Conservation (phyloP, 75 land plant species). For the Azolla pinnata region DNA sequence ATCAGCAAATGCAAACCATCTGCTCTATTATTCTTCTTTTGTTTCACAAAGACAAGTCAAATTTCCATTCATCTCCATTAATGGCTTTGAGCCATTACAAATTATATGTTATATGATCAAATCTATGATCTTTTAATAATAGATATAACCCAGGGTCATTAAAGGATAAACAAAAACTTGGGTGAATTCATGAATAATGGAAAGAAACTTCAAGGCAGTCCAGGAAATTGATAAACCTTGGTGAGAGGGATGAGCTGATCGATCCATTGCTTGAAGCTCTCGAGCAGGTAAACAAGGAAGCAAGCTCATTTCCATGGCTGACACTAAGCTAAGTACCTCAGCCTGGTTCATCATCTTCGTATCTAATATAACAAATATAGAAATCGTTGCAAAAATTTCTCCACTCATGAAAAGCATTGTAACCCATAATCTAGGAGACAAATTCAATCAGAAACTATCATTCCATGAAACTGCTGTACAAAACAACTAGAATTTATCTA, state of each 20-base stretch:
- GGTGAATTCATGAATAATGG: no score
- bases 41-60: no score
- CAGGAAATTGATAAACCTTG: slow-evolving; percentile 38
- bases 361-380: not conserved
- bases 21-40: not conserved
- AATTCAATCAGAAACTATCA: not conserved
- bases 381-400: not conserved
- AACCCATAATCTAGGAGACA: not conserved
- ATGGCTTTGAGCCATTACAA: no score
- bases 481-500: not conserved
- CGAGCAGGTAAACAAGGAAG: slow-evolving; percentile 95
- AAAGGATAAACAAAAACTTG: no score
- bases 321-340: slow-evolving; percentile 53
- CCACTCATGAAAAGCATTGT: not conserved
- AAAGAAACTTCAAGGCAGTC: not conserved
- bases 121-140: no score
- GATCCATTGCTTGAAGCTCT: slow-evolving; percentile 97
- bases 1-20: not conserved
- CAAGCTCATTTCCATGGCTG: slow-evolving; percentile 75
- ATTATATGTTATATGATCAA: no score
- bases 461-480: not conserved
- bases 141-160: no score
- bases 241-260: slow-evolving; percentile 89
- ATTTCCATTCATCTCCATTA: no score
- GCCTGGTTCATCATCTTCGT: slow-evolving; percentile 12